These are phyloP conservation scores for Lipomyces sp. DNA, from an alignment of 805 yeast species.

Conservation along the genomic window DNA sequence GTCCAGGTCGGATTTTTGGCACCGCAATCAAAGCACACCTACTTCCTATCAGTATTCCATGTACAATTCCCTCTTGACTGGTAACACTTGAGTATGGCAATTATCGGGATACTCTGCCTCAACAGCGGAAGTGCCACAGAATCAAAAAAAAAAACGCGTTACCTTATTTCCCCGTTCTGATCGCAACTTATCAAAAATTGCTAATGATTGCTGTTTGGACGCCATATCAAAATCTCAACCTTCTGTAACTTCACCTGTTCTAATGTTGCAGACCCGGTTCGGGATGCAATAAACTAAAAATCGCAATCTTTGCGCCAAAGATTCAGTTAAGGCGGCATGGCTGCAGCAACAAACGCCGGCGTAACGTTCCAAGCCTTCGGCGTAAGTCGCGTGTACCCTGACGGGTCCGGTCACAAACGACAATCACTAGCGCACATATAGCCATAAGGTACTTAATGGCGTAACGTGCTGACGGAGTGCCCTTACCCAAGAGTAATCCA, in stretches of 20 bases:
- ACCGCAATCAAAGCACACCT: conserved; percentile 86
- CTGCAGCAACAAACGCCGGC: not conserved
- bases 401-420: not conserved
- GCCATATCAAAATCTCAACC: conserved; percentile 49
- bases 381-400: not conserved
- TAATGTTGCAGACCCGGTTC: not conserved
- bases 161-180: conserved; percentile 71
- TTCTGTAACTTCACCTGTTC: not conserved
- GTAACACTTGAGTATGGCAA: not conserved
- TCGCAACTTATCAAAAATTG: conserved; percentile 62
- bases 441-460: not conserved
- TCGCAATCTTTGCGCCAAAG: not conserved
- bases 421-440: not conserved
- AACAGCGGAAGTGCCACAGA: not conserved
- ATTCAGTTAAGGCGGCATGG: not conserved
- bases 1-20: conserved; percentile 98
- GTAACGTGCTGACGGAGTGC: not conserved
- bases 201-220: conserved; percentile 63
- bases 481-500: not conserved
- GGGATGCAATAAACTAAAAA: not conserved
- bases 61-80: not conserved
- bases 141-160: not conserved
- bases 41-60: not conserved
- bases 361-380: not conserved
- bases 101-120: not conserved